Evolutionary conservation across 2,329 filamentous ascomycete genomes (phyloP).

Genomic region (Arthrobotrys sinensis): DNA sequence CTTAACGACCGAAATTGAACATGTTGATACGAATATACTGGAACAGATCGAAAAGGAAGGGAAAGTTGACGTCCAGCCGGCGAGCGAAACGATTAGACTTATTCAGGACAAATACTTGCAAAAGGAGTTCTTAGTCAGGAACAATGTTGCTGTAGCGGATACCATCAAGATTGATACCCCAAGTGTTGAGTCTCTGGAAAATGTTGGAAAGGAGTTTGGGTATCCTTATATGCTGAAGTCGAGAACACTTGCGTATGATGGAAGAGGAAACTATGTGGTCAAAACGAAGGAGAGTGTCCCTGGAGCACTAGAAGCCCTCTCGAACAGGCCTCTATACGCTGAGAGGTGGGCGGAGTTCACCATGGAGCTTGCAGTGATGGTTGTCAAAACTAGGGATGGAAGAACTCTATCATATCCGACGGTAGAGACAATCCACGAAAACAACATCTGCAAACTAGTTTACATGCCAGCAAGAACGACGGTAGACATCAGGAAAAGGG

Average conservation of each 20-base stretch:
- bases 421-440: conserved; percentile 94
- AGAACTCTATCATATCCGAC: conserved; percentile 80
- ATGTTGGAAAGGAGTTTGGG: conserved; percentile 77
- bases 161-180: conserved; percentile 75
- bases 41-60: conserved; percentile 82
- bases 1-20: conserved; percentile 94
- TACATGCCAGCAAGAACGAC: conserved; percentile 86
- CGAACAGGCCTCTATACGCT: conserved; percentile 82
- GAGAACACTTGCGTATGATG: conserved; percentile 91
- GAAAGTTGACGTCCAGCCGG: conserved; percentile 79
- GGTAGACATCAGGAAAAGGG: conserved; percentile 74
- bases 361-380: conserved; percentile 93
- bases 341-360: conserved; percentile 90
- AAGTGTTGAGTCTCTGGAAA: conserved; percentile 75
- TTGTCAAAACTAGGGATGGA: conserved; percentile 85
- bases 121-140: conserved; percentile 81
- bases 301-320: conserved; percentile 79
- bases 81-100: conserved; percentile 85
- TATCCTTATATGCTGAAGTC: conserved; percentile 95
- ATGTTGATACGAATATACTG: conserved; percentile 89
- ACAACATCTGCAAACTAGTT: conserved; percentile 93
- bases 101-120: conserved; percentile 96
- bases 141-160: conserved; percentile 80
- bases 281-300: conserved; percentile 75
- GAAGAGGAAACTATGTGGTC: conserved; percentile 81